Conservation (phyloP, 2,329 filamentous ascomycete species). For the Fusarium tjaetaba region DNA sequence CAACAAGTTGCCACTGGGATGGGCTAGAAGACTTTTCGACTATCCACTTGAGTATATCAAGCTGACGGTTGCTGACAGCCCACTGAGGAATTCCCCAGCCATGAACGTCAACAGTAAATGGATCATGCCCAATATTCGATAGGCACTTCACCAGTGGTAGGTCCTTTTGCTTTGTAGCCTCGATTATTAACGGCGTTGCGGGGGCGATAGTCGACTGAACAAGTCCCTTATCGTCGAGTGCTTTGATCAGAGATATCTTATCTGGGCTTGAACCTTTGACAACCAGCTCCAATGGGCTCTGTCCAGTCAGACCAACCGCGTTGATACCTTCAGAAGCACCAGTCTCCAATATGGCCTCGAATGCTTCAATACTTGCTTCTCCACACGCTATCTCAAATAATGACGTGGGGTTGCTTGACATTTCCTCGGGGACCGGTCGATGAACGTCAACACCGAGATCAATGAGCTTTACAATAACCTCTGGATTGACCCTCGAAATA, state of each 20-base stretch:
- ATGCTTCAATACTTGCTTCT: background rate
- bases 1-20: background rate
- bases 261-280: background rate
- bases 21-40: background rate
- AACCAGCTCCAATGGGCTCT: background rate
- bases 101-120: fast-evolving
- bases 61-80: fast-evolving
- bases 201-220: fast-evolving
- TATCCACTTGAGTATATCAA: background rate
- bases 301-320: fast-evolving
- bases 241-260: background rate
- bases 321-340: background rate
- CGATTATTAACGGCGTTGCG: background rate
- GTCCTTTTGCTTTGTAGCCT: background rate
- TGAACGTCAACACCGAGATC: background rate
- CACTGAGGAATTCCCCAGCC: background rate
- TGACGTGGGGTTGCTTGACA: background rate
- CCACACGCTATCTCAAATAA: background rate
- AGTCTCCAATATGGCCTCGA: background rate
- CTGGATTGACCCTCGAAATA: fast-evolving
- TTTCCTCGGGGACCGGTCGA: background rate
- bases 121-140: background rate
- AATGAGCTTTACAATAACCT: background rate
- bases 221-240: background rate
- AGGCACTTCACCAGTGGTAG: background rate